Percentiles rank a stretch among this genome's conserved stretches.
Evolutionary conservation across 169 alveolate species (phyloP).

Genomic region (Eimeria falciformis): DNA sequence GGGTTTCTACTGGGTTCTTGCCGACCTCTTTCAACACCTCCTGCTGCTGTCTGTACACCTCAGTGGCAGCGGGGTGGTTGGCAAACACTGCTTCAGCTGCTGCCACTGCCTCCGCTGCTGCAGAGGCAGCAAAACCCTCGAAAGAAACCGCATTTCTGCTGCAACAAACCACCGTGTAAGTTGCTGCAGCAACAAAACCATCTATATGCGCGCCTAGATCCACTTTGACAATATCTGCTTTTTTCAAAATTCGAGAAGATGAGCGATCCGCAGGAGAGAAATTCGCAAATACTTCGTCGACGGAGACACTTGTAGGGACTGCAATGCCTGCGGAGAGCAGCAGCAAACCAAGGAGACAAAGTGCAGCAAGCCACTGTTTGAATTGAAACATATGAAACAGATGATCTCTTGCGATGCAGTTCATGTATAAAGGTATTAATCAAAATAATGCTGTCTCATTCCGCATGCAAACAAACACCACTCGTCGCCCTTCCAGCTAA

Average conservation of each 20-base stretch:
- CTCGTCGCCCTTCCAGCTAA: too few relatives aligned
- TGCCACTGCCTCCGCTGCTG: conserved; percentile 10
- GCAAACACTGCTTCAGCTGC: background rate
- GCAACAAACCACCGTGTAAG: conserved; percentile 87
- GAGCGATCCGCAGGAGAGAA: conserved; percentile 93
- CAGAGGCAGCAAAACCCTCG: conserved; percentile 20
- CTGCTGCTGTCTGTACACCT: conserved; percentile 9
- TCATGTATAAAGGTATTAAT: too few relatives aligned
- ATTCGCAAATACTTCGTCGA: conserved; percentile 96
- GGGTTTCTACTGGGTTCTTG: background rate
- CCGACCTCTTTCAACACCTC: background rate
- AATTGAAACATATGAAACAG: background rate
- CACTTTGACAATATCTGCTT: conserved; percentile 95
- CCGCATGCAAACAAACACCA: too few relatives aligned
- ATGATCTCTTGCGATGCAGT: too few relatives aligned
- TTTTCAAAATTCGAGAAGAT: conserved; percentile 81
- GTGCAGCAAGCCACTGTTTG: background rate
- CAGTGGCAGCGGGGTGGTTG: background rate
- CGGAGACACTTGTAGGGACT: conserved; percentile 97
- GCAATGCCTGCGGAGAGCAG: conserved; percentile 92
- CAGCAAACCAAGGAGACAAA: background rate
- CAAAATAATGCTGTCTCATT: too few relatives aligned
- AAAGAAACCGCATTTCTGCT: conserved; percentile 6
- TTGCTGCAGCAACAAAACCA: conserved; percentile 92
- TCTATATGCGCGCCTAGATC: conserved; percentile 95